Base-by-base conservation (phyloP, 2,329 filamentous ascomycete genomes). In the Diplodia scrobiculata region DNA sequence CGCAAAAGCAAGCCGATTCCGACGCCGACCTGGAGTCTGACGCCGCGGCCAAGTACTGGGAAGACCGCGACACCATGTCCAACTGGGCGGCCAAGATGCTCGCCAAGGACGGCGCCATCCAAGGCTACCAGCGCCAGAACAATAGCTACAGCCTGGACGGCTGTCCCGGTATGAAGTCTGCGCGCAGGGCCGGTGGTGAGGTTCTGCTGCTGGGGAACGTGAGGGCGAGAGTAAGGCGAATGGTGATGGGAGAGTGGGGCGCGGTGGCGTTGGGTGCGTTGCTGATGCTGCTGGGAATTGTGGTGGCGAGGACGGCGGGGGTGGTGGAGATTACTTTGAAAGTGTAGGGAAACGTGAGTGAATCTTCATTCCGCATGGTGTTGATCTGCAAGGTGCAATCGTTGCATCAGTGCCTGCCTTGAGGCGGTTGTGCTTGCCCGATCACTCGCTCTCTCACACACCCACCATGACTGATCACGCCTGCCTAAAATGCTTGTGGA, bases 61-160 rank as follows among this genome's bases (percentile, higher is more conserved):
- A 83, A 67, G 82, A 86, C 67, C 82, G 87, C 3, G 80, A 83
- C 14, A 88, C 84, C 0, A 73, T 89, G 67, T 82, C 83, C 25
- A 76, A 80, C 63, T 87, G 81, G 80, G 80, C 81, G 1, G 71
- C 73, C 45, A 83, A 82, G 69, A 80, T 78, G 71, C 78, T 82
- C 1, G 80, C 83, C 54, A 80, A 79, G 67, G 83, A 84, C 63
- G 55, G 55, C 34, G 65, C 47, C 17, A 47, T 87, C 69, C 76
- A 78, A 9, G 76, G 78, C n/a, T 90, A 89, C 71, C 86, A 86
- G 72, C 79, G 78, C 25, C 73, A 80, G 68, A 84, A 82, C 70
- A 90, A 90, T 70, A 71, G 78, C 2, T 69, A 72, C 54, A 87
- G 84, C 73, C 78, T 89, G 52, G 87, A 89, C 69, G 85, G 84